Evolutionary conservation across 1,284 basidiomycete genomes (phyloP).

Genomic region (Sporisorium sorghi): DNA sequence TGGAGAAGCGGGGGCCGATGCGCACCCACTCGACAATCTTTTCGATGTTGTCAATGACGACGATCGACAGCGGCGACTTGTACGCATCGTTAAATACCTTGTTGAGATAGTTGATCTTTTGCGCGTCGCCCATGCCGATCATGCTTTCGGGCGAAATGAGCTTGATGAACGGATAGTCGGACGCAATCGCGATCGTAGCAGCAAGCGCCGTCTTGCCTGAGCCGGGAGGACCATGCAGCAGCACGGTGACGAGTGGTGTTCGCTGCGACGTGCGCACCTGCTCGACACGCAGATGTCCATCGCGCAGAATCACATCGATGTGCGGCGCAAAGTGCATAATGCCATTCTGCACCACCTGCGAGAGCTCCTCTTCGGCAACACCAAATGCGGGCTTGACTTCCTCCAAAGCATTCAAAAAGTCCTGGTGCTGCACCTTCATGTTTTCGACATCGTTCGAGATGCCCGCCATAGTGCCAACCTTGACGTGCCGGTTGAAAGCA

Average conservation of each 20-base stretch:
- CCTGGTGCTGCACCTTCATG: conserved; percentile 85
- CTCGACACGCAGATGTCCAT: conserved; percentile 92
- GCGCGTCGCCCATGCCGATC: conserved; percentile 91
- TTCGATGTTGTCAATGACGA: conserved; percentile 83
- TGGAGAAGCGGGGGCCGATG: conserved; percentile 95
- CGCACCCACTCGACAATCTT: conserved; percentile 81
- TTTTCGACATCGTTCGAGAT: conserved; percentile 95
- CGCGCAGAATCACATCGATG: conserved; percentile 81
- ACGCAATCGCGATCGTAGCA: conserved; percentile 91
- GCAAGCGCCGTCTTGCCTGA: conserved; percentile 96
- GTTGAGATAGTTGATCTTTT: conserved; percentile 91
- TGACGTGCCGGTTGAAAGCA: conserved; percentile 96
- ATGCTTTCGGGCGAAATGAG: conserved; percentile 95
- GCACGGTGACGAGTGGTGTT: conserved; percentile 89
- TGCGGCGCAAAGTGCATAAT: conserved; percentile 88
- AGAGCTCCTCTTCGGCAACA: conserved; percentile 95
- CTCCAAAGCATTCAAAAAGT: conserved; percentile 91
- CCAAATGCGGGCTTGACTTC: conserved; percentile 98
- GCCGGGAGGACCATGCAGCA: conserved; percentile 87
- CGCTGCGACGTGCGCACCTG: conserved; percentile 91
- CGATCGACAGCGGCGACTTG: conserved; percentile 94
- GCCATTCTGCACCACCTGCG: conserved; percentile 93
- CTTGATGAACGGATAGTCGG: conserved; percentile 97
- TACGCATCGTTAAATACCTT: conserved; percentile 96
- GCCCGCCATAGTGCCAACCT: conserved; percentile 95